Evolutionary conservation across 2,329 filamentous ascomycete genomes (phyloP), one percentile per base, ranked within the genome.

Genomic region (Phoma sp.): DNA sequence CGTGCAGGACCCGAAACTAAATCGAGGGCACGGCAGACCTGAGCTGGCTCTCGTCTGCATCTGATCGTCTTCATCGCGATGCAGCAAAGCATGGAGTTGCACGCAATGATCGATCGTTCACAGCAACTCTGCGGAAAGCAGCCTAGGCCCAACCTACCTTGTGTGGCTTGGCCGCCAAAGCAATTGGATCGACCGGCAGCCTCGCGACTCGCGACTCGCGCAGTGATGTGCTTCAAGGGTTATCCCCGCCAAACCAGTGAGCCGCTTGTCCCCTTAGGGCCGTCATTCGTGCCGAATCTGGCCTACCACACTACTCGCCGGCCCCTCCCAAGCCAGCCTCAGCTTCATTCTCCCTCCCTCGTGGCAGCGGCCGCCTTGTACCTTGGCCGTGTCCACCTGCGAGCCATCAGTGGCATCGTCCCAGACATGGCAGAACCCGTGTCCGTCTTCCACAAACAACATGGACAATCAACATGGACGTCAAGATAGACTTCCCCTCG

Each of bases 141-240:
- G 46, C 25, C 24, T 51, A 51, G 46, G 24, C 29, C n/a, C 27
- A 24, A 15, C 32, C 13, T 43, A 22, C 35, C 21, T 15, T 43
- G 19, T 37, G 44, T 46, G 43, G 50, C 43, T 51, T 32, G 36
- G 25, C 36, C 33, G 43, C 40, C 27, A 49, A 35, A 22, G 44
- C 48, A 24, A 53, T 56, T 52, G 53, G 55, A 55, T 60, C 61
- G 43, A 43, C 56, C 54, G 49, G 48, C 39, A 58, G 29, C 22
- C 38, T 53, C 37, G 27, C 38, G 46, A 51, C 35, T 39, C 33
- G 31, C 37, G 54, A 57, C 38, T 57, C 53, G 48, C 37, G 39
- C 35, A n/a, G 38, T 52, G 52, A 55, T 55, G 52, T 55, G 52
- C 41, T 43, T 8, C 41, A 36, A 43, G 52, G 52, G 53, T 43